Evolutionary conservation across 768 basidiomycete genomes (phyloP).

Genomic region (Baorangia bicolor): DNA sequence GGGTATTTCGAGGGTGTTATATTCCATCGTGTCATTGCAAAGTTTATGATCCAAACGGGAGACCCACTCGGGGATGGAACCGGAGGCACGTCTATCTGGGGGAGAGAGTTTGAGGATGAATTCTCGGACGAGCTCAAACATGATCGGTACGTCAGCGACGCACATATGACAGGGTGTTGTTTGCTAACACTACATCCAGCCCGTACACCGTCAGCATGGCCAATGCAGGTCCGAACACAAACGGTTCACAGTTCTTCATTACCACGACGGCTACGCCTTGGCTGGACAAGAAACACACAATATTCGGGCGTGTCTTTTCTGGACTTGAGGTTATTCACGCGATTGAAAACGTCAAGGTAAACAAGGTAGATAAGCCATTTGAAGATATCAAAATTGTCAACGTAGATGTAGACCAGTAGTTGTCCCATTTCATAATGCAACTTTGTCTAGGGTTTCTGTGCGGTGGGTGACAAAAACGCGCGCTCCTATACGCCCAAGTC

Average conservation of each 20-base stretch:
- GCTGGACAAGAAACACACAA: conserved; percentile 89
- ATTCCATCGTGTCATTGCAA: conserved; percentile 97
- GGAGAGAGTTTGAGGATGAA: conserved; percentile 88
- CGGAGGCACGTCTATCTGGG: conserved; percentile 91
- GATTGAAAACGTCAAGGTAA: conserved; percentile 89
- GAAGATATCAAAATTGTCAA: conserved; percentile 93
- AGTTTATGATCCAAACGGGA: conserved; percentile 98
- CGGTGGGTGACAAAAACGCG: conserved; percentile 31
- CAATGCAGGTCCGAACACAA: conserved; percentile 85
- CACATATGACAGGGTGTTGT: neutral
- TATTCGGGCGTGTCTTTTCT: conserved; percentile 86
- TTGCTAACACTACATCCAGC: conserved; percentile 38
- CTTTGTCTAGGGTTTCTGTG: conserved; percentile 43
- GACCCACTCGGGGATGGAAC: conserved; percentile 95
- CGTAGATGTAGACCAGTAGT: conserved; percentile 62
- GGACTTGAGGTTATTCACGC: conserved; percentile 88
- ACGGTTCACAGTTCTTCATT: conserved; percentile 98
- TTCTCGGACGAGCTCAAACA: conserved; percentile 87
- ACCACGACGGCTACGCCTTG: conserved; percentile 93
- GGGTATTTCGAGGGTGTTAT: conserved; percentile 91
- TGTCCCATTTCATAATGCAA: conserved; percentile 41
- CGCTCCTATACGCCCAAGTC: conserved; percentile 27
- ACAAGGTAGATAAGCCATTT: conserved; percentile 84
- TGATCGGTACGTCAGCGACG: conserved; percentile 60
- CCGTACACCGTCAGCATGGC: conserved; percentile 98